phyloP scores from a whole-genome alignment of 306 rosid genomes.

The Cicer cuneatum region DNA sequence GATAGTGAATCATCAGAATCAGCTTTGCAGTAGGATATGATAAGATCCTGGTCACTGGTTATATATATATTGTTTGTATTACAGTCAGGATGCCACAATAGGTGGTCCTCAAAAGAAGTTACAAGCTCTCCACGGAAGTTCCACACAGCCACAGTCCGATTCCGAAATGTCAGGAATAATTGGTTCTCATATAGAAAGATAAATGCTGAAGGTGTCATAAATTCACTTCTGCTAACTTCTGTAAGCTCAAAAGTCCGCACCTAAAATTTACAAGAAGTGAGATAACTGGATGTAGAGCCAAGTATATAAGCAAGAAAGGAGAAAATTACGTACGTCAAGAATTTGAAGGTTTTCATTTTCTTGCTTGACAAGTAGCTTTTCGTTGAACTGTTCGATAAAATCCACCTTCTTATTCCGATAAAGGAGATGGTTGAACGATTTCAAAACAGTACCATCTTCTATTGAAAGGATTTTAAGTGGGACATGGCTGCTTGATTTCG shows the following conservation, averaged over 20 bases:
- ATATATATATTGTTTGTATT: constrained; percentile 95
- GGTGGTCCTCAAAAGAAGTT: constrained; percentile 98
- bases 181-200: constrained; percentile 97
- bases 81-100: constrained; percentile 99
- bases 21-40: constrained; percentile 99
- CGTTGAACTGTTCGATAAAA: constrained; percentile 98
- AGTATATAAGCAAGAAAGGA: constrained; percentile 12
- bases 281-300: constrained; percentile 38
- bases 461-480: constrained; percentile 97
- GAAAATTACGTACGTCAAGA: constrained; percentile 76
- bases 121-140: constrained; percentile 99
- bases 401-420: constrained; percentile 97
- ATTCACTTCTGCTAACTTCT: constrained; percentile 89
- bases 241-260: constrained; percentile 90
- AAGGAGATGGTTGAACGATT: constrained; percentile 95
- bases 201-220: constrained; percentile 98
- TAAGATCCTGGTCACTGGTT: constrained; percentile 99
- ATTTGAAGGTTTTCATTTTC: constrained; percentile 98
- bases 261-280: constrained; percentile 56
- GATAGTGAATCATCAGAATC: constrained; percentile 92
- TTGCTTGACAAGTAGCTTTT: constrained; percentile 99
- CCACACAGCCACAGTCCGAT: constrained; percentile 99
- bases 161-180: constrained; percentile 86
- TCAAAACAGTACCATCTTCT: constrained; percentile 99
- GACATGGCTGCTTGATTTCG: constrained; percentile 84